phyloP scores from a whole-genome alignment of 2,329 filamentous ascomycete genomes.

The Dothistroma pini region DNA sequence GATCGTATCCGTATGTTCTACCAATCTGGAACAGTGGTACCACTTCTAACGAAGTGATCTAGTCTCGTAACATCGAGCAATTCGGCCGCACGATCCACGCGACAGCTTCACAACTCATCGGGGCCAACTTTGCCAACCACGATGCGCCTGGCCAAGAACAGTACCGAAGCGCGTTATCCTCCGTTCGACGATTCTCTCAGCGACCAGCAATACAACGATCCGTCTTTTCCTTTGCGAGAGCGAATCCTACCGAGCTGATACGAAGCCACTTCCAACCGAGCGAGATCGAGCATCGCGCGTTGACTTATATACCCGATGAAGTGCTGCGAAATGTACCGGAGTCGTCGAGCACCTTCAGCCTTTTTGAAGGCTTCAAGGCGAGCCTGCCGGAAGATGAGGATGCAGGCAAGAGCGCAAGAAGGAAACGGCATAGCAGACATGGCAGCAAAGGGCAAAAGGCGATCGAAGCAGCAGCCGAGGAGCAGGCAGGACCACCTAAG shows the following conservation, averaged over 20 bases:
- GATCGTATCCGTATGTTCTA: constrained; percentile 9
- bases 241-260: constrained; percentile 89
- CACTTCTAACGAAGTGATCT: constrained; percentile 6
- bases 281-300: constrained; percentile 91
- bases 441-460: constrained; percentile 73
- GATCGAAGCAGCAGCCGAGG: constrained; percentile 56
- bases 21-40: neutral
- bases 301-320: constrained; percentile 85
- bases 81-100: constrained; percentile 94
- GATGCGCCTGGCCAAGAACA: constrained; percentile 51
- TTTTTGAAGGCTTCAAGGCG: constrained; percentile 96
- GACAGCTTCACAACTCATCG: constrained; percentile 84
- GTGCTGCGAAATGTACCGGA: constrained; percentile 86
- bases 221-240: constrained; percentile 86
- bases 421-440: constrained; percentile 64
- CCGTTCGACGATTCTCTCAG: constrained; percentile 84
- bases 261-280: constrained; percentile 83
- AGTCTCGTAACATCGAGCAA: constrained; percentile 86
- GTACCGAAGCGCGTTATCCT: constrained; percentile 83
- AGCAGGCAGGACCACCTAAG: constrained; percentile 60
- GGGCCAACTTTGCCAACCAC: constrained; percentile 40
- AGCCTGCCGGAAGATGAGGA: constrained; percentile 67
- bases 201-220: constrained; percentile 80
- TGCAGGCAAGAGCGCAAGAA: constrained; percentile 44
- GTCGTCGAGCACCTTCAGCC: constrained; percentile 77